Evolutionary conservation across 495 filamentous ascomycete species (phyloP), one percentile per base, ranked within the genome.

Genomic region (Penicillium coprophilum): DNA sequence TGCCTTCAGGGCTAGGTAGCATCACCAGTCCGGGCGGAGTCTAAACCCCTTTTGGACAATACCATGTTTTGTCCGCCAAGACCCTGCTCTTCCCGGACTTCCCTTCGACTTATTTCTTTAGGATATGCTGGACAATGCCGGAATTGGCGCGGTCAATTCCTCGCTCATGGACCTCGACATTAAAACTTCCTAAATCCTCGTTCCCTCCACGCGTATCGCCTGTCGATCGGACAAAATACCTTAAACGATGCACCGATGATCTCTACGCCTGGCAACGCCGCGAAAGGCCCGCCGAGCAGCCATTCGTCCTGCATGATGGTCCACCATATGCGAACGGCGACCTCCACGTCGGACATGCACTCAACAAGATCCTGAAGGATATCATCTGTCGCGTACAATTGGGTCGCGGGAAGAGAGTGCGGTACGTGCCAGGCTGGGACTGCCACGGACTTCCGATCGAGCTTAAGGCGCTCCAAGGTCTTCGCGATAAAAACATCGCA

Each of bases 381-480:
- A 88, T 97, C 47, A 86, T 96, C 49, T 80, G 88, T 61, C 83
- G 94, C 38, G 83, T 87, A 60, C 84, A 96, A 71, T 73, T 97
- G 46, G 83, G 87, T 41, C 77, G 84, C 62, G 93, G 93, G 34
- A 86, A 85, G 65, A 77, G 83, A 40, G 83, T 97, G 31, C 80
- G 85, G n/a, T 99, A 93, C 68, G 78, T 93, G 5, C 94, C 94
- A 4, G 95, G 94, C 30, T 99, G 95, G 95, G 94, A 99, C 71
- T 99, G 94, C 63, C 94, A 99, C 77, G 94, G 94, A 6, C 79
- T 99, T 50, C 94, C 94, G 8, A 99, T 99, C 72, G 94, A 99
- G 78, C 77, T 97, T 39, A 97, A 96, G 71, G 94, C 93, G n/a
- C 82, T 98, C 34, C 88, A 89, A 64, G 71, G 72, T 44, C 71